Evolutionary conservation across 2,329 filamentous ascomycete species (phyloP).

Genomic region (Xylogone sp.): DNA sequence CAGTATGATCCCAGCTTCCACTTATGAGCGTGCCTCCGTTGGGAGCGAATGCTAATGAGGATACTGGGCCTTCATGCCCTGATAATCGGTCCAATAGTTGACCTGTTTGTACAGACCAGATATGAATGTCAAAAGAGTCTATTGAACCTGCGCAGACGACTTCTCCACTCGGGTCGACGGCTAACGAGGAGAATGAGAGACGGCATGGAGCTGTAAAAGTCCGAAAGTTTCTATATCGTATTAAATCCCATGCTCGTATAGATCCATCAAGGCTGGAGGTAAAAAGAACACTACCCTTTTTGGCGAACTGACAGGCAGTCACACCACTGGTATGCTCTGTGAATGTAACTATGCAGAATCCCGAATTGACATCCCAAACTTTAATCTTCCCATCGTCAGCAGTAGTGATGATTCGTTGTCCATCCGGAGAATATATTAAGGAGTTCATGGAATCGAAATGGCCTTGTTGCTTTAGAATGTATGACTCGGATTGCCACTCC

Average conservation of each 20-base stretch:
- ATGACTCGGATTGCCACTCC: constrained; percentile 99
- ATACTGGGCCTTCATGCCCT: constrained; percentile 92
- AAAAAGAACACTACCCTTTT: constrained; percentile 92
- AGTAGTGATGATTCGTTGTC: constrained; percentile 86
- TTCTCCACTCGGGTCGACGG: constrained; percentile 95
- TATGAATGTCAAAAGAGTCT: constrained; percentile 95
- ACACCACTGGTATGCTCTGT: constrained; percentile 95
- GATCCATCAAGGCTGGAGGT: constrained; percentile 94
- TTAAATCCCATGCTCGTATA: constrained; percentile 91
- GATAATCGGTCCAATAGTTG: constrained; percentile 87
- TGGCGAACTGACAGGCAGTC: constrained; percentile 91
- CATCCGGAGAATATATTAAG: constrained; percentile 88
- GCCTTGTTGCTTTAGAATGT: constrained; percentile 96
- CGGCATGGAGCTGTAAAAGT: constrained; percentile 94
- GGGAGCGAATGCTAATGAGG: constrained; percentile 81
- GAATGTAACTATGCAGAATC: constrained; percentile 97
- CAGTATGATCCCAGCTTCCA: constrained; percentile 95
- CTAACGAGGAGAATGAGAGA: constrained; percentile 87
- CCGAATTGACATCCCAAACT: constrained; percentile 94
- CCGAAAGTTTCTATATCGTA: constrained; percentile 93
- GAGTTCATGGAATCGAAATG: constrained; percentile 96
- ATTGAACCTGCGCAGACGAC: constrained; percentile 92
- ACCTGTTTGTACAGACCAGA: constrained; percentile 98
- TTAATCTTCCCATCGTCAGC: constrained; percentile 98
- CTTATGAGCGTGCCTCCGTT: constrained; percentile 81